phyloP scores from a whole-genome alignment of 2,329 filamentous ascomycete genomes.

The Lecanicillium sp. region DNA sequence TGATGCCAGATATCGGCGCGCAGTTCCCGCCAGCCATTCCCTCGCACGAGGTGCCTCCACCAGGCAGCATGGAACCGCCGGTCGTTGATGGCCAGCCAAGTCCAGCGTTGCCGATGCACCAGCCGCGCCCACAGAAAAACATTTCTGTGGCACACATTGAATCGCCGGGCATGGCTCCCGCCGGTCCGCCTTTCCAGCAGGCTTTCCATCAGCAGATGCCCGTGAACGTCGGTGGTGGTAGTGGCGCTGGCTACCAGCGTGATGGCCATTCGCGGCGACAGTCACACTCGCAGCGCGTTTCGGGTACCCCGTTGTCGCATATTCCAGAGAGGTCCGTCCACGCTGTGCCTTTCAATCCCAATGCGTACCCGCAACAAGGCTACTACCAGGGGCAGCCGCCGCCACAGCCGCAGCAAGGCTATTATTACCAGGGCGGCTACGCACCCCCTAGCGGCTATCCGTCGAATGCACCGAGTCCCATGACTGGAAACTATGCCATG shows the following conservation, averaged over 20 bases:
- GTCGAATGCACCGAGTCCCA: conserved; percentile 44
- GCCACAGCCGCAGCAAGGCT: conserved; percentile 50
- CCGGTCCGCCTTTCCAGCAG: conserved; percentile 74
- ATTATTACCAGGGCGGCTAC: conserved; percentile 61
- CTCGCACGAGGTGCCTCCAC: background rate
- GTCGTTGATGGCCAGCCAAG: conserved; percentile 2
- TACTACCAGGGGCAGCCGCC: conserved; percentile 51
- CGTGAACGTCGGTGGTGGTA: conserved; percentile 58
- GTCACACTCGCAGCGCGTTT: conserved; percentile 65
- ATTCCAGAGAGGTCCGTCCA: conserved; percentile 91
- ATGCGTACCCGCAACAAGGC: conserved; percentile 50
- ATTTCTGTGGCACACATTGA: conserved; percentile 93
- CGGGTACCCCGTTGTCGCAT: conserved; percentile 78
- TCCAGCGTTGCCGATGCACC: conserved; percentile 66
- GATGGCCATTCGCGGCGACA: conserved; percentile 60
- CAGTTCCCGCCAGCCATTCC: conserved; percentile 10
- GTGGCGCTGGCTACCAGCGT: conserved; percentile 48
- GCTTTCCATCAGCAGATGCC: conserved; percentile 96
- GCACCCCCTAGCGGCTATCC: conserved; percentile 51
- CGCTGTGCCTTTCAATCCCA: conserved; percentile 82
- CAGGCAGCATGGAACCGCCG: conserved; percentile 15
- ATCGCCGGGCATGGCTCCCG: conserved; percentile 57
- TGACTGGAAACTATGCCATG: conserved; percentile 36
- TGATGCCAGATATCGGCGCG: background rate
- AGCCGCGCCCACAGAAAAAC: conserved; percentile 89